Base-by-base conservation (phyloP, 2,329 filamentous ascomycete species). In the Penicillium crustosum region DNA sequence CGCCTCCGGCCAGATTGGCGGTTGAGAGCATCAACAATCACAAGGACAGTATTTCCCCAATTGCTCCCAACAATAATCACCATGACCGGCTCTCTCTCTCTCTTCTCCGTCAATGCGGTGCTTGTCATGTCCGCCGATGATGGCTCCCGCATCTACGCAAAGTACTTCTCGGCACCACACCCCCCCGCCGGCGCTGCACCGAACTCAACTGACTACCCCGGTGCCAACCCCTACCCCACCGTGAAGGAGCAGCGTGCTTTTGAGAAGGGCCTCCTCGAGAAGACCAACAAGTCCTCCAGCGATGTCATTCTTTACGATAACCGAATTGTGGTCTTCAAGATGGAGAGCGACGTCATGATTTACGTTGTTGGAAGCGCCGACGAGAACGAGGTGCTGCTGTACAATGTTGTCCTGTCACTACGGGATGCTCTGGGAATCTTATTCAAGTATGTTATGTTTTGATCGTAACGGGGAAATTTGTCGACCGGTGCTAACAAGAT, bases 251-350 rank as follows among this genome's bases (percentile, higher is more conserved):
- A 99, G 79, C 96, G 95, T 77, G 85, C 90, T 2, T 99, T 99
- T 72, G 94, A 99, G 78, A 97, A 97, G 81, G 94, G 93, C 6
- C 84, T 99, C 39, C 80, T 97, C 59, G 89, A 96, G 71, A 97
- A 99, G 84, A 97, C 94, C 17, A 89, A 90, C 66, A 99, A 97
- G 82, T 91, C 95, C 79, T 93, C 86, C 15, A 91, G 89, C 68
- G 94, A 97, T 79, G 94, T 99, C 69, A 95, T 99, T 68, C 86
- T 99, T 55, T 97, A 97, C 79, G 94, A 99, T 79, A 95, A 95
- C 79, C 87, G 91, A 70, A 89, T 99, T 61, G 91, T 97, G 55
- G 88, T 97, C 52, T 99, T 97, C 83, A 99, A 99, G 86, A 89
- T 89, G 80, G 94, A 99, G 81, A 92, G 90, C 68, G 94, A 99